Conservation (phyloP, 2,329 filamentous ascomycete genomes). For the Leptoxyphium fumago region DNA sequence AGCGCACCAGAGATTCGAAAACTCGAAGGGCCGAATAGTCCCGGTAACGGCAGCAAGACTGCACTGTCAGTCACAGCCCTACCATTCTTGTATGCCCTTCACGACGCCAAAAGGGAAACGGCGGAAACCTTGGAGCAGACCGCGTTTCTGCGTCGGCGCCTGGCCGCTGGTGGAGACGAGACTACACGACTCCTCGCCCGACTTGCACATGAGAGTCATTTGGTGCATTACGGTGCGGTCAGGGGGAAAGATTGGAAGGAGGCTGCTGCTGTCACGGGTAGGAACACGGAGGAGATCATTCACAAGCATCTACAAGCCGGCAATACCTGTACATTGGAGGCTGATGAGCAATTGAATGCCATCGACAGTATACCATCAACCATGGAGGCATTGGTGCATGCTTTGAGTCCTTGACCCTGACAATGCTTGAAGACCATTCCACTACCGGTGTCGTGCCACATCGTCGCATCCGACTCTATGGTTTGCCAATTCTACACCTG, state of each 20-base stretch:
- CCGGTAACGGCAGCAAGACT: neutral
- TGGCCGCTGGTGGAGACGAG: constrained; percentile 11
- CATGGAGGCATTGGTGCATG: too few species aligned
- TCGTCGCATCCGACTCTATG: too few species aligned
- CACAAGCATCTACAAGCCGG: neutral
- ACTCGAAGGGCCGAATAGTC: neutral
- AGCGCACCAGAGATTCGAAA: neutral
- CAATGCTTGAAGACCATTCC: too few species aligned
- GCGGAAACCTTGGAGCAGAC: constrained; percentile 13
- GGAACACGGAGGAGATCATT: neutral
- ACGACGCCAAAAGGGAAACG: constrained; percentile 6
- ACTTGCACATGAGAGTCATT: constrained; percentile 21
- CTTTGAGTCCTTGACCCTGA: too few species aligned
- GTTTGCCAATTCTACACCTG: too few species aligned
- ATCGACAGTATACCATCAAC: neutral
- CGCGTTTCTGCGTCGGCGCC: constrained; percentile 13
- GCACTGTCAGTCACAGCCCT: neutral
- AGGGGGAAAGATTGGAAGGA: constrained; percentile 14
- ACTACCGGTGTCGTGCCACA: too few species aligned
- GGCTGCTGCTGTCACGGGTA: neutral
- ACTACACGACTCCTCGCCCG: constrained; percentile 14
- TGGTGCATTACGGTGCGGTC: constrained; percentile 15
- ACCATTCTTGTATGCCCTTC: neutral
- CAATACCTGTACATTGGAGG: neutral
- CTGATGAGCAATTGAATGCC: neutral